Conservation (phyloP, 495 filamentous ascomycete species). For the Trichoderma reesei region DNA sequence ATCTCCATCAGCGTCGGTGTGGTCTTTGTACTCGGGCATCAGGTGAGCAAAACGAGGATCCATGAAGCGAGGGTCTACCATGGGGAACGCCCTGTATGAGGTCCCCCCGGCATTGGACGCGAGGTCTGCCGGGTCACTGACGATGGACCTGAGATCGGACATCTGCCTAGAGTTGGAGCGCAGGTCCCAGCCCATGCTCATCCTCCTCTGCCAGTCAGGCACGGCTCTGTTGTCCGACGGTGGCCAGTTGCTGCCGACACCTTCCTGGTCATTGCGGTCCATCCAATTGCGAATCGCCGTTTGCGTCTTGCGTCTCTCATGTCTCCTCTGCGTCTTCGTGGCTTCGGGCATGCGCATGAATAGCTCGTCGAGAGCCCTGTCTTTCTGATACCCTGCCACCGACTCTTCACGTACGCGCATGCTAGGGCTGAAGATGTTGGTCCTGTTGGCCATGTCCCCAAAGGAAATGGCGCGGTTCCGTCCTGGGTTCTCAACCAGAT, state of each 20-base stretch:
- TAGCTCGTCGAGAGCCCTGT: conserved; percentile 84
- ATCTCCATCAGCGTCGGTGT: conserved; percentile 77
- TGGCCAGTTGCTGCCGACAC: conserved; percentile 43
- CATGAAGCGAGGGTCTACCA: not conserved
- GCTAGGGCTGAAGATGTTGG: conserved; percentile 56
- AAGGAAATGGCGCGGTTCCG: conserved; percentile 42
- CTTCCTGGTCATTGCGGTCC: conserved; percentile 57
- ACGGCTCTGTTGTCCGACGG: conserved; percentile 34
- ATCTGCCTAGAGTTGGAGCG: conserved; percentile 31
- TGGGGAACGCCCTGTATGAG: not conserved
- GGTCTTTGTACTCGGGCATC: conserved; percentile 28
- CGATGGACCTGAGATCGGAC: conserved; percentile 41
- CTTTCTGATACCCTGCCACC: conserved; percentile 74
- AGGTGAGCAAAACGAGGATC: conserved; percentile 18
- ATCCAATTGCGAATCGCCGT: conserved; percentile 81
- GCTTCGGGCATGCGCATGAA: conserved; percentile 52
- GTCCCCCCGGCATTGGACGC: conserved; percentile 27
- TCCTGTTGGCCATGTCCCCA: conserved; percentile 36
- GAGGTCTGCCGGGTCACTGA: conserved; percentile 46
- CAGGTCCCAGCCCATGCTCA: conserved; percentile 33
- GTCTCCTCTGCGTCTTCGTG: conserved; percentile 37
- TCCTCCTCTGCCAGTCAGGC: conserved; percentile 27
- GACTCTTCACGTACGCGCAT: conserved; percentile 70
- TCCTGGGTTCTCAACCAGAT: conserved; percentile 47
- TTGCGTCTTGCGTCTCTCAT: conserved; percentile 55